A percentile compares a stretch with the other conserved stretches of the same genome.
Evolutionary conservation across 768 basidiomycete genomes (phyloP).

Genomic region (Mycena amicta): DNA sequence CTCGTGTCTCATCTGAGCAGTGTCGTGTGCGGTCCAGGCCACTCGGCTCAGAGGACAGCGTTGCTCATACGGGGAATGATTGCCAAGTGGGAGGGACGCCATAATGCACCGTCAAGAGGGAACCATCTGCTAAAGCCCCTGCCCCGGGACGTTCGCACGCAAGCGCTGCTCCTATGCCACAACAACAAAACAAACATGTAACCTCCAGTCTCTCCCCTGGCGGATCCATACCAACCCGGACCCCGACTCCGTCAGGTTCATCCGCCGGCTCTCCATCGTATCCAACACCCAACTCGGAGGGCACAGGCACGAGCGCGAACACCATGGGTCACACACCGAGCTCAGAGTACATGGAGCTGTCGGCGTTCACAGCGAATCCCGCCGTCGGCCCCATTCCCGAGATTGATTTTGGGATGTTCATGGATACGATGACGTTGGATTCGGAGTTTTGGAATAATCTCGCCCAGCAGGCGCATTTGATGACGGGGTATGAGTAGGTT

Average conservation of each 20-base stretch:
- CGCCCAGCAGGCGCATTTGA: constrained; percentile 16
- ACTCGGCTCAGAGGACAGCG: constrained; percentile 27
- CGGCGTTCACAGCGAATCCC: neutral
- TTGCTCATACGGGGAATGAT: constrained; percentile 19
- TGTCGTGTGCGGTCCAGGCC: constrained; percentile 36
- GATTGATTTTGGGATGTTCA: constrained; percentile 11
- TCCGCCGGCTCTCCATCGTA: constrained; percentile 6
- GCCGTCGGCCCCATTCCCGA: constrained; percentile 1
- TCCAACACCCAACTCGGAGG: constrained; percentile 17
- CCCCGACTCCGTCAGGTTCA: neutral
- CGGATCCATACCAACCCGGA: neutral
- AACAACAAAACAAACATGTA: neutral
- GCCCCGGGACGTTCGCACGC: neutral
- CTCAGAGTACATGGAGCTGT: neutral
- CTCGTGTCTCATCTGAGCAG: constrained; percentile 29
- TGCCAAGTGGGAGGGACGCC: constrained; percentile 17
- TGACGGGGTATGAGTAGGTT: constrained; percentile 2
- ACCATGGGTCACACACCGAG: neutral
- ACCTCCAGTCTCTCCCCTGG: neutral
- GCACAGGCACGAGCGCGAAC: neutral
- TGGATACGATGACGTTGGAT: constrained; percentile 20
- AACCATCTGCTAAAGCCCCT: neutral
- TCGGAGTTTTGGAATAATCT: constrained; percentile 21
- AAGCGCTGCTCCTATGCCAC: neutral
- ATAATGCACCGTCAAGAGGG: neutral